phyloP scores from a whole-genome alignment of 768 basidiomycete species.

The Mycena galopus region DNA sequence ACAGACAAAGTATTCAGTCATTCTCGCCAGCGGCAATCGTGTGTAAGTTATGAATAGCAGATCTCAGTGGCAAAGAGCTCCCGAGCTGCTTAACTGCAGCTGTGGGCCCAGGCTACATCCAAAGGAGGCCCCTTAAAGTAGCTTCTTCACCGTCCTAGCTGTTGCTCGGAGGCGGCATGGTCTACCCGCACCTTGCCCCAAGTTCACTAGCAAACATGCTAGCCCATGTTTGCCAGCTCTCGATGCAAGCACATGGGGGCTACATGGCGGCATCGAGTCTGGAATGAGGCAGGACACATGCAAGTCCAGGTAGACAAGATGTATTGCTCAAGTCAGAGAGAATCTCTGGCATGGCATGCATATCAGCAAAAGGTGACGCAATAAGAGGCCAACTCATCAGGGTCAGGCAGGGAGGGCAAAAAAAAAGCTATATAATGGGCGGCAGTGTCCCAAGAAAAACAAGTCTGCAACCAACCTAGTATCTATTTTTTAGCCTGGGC shows the following conservation, averaged over 20 bases:
- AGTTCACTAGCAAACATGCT: not conserved
- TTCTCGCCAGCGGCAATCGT: no score
- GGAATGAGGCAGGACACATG: not conserved
- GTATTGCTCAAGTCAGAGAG: not conserved
- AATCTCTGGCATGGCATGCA: no score
- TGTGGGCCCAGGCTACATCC: not conserved
- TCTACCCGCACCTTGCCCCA: not conserved
- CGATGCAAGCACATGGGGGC: not conserved
- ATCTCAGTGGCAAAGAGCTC: not conserved
- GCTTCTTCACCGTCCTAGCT: not conserved
- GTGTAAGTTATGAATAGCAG: no score
- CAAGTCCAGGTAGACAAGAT: not conserved
- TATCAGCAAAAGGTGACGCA: not conserved
- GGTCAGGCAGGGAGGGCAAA: no score
- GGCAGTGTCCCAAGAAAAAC: no score
- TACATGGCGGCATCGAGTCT: not conserved
- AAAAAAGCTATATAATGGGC: no score
- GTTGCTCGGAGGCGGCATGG: not conserved
- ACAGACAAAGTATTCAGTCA: no score
- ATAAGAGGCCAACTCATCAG: no score
- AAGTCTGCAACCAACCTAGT: no score
- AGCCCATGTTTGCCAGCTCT: not conserved
- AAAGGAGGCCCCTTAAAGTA: not conserved
- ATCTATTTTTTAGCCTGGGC: no score
- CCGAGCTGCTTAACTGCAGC: not conserved